These are phyloP conservation scores for Myxozyma geophila DNA, from an alignment of 805 yeast species.

Conservation along the genomic window DNA sequence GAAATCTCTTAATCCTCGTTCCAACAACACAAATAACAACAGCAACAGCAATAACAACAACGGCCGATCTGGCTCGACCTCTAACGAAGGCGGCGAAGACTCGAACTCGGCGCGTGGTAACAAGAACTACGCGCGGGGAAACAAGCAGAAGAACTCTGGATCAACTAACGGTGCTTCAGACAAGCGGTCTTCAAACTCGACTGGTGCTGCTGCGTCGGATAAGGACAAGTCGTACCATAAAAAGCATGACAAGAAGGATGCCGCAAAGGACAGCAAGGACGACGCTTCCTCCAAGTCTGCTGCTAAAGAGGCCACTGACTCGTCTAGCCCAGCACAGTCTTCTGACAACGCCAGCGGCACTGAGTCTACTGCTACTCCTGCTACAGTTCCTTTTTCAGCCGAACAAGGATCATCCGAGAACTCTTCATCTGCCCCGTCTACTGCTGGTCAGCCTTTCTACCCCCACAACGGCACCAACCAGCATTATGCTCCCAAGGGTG, in stretches of 20 bases:
- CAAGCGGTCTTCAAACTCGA: conserved; percentile 17
- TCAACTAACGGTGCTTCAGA: conserved; percentile 25
- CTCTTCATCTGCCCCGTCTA: conserved; percentile 3
- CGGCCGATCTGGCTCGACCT: conserved; percentile 16
- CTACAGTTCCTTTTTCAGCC: background rate
- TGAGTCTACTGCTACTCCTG: conserved; percentile 2
- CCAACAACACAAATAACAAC: background rate
- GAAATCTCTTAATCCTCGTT: conserved; percentile 37
- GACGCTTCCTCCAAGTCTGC: background rate
- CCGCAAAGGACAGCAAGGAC: background rate
- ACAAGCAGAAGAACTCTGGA: conserved; percentile 35
- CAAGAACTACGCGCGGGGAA: conserved; percentile 24
- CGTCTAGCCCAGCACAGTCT: background rate
- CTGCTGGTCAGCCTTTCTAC: conserved; percentile 7
- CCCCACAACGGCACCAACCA: background rate
- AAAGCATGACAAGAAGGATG: conserved; percentile 28
- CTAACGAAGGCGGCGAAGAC: conserved; percentile 12
- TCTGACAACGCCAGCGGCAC: background rate
- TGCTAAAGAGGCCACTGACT: background rate
- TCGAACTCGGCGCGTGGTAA: conserved; percentile 9
- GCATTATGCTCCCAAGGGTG: conserved; percentile 17
- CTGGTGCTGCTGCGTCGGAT: conserved; percentile 15
- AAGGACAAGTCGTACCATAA: conserved; percentile 14
- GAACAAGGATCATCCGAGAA: background rate
- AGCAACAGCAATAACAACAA: background rate